These are phyloP conservation scores for Ajuga reptans DNA, from an alignment of 305 asterid species.

Conservation along the genomic window DNA sequence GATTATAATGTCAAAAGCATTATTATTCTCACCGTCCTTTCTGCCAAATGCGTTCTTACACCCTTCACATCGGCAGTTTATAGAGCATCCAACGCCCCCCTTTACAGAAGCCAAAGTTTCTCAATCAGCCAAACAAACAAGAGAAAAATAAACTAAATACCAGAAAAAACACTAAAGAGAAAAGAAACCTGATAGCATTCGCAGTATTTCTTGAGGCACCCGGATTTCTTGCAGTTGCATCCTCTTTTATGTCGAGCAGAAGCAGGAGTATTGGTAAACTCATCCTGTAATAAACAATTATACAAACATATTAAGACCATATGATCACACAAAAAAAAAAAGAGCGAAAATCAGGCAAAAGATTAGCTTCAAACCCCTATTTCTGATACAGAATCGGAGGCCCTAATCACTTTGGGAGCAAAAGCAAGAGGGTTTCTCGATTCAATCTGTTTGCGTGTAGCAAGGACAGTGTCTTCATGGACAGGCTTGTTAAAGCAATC, in stretches of 20 bases:
- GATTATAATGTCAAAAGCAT: background rate
- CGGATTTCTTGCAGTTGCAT: constrained; percentile 97
- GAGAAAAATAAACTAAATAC: background rate
- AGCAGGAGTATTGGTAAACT: constrained; percentile 80
- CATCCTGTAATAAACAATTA: constrained; percentile 43
- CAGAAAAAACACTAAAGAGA: background rate
- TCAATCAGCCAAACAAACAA: constrained; percentile 24
- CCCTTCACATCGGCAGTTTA: constrained; percentile 96
- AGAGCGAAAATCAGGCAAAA: background rate
- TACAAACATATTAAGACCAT: background rate
- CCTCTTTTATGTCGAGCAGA: constrained; percentile 98
- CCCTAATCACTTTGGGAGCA: constrained; percentile 85
- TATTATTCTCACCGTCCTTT: constrained; percentile 58
- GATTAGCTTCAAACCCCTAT: constrained; percentile 34
- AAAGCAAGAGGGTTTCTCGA: constrained; percentile 95
- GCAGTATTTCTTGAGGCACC: constrained; percentile 89
- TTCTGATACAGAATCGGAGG: constrained; percentile 44
- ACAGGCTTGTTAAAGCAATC: constrained; percentile 87
- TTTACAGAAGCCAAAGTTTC: constrained; percentile 22
- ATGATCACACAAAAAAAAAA: background rate
- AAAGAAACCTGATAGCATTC: constrained; percentile 87
- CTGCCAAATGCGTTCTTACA: constrained; percentile 82
- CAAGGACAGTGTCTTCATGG: constrained; percentile 81
- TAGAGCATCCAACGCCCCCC: constrained; percentile 98
- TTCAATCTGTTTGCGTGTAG: constrained; percentile 87